Evolutionary conservation across 768 basidiomycete species (phyloP).

Genomic region (Megacollybia marginata): DNA sequence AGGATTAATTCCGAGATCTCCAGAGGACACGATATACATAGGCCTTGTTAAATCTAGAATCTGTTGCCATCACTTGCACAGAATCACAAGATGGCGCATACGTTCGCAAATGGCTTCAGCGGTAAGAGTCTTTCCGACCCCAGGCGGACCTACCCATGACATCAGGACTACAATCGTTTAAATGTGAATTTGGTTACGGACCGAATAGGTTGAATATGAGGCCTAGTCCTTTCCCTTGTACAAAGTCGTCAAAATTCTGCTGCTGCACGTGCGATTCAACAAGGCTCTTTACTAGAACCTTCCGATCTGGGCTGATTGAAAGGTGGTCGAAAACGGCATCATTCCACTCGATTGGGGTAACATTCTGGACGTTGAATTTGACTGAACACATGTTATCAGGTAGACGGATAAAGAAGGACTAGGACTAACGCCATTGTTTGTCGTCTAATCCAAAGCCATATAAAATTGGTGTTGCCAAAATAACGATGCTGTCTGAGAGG

Average conservation of each 20-base stretch:
- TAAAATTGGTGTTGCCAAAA: background rate
- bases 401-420: background rate
- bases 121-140: conserved; percentile 6
- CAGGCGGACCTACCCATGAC: background rate
- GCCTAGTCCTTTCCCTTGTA: background rate
- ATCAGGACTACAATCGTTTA: background rate
- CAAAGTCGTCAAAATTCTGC: background rate
- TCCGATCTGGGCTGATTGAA: background rate
- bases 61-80: background rate
- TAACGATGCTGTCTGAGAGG: conserved; percentile 1
- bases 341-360: background rate
- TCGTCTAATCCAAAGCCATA: background rate
- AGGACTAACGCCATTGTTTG: background rate
- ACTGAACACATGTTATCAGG: background rate
- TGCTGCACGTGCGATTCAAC: background rate
- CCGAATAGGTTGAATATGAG: background rate
- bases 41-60: background rate
- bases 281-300: background rate
- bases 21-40: conserved; percentile 6
- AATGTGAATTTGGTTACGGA: background rate
- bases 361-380: background rate
- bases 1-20: conserved; percentile 8
- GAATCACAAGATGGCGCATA: background rate
- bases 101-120: conserved; percentile 10
- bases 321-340: background rate